These are phyloP conservation scores for Kwoniella sp. DNA, from an alignment of 768 basidiomycete genomes.

Conservation along the genomic window DNA sequence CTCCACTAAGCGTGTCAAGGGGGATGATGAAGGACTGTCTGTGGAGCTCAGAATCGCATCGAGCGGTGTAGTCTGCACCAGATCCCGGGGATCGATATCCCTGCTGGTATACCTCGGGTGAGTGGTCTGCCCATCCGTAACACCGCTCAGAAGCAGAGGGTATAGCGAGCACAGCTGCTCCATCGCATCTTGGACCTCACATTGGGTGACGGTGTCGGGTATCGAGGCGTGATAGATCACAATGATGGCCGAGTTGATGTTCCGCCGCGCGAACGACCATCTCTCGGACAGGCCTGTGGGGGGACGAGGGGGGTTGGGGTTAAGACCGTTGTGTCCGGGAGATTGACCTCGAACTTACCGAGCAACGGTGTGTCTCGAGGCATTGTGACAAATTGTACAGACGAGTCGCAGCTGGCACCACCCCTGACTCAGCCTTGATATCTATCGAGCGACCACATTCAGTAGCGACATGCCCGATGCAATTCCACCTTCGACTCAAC, in stretches of 20 bases:
- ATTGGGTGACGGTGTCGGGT: not conserved
- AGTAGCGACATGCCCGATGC: too few relatives aligned
- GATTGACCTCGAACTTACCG: not conserved
- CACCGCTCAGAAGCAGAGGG: not conserved
- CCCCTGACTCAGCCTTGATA: too few relatives aligned
- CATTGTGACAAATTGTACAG: too few relatives aligned
- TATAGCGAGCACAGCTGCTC: not conserved
- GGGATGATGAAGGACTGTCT: too few relatives aligned
- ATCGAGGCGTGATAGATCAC: conserved; percentile 10
- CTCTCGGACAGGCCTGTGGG: conserved; percentile 10
- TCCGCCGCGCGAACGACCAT: conserved; percentile 10
- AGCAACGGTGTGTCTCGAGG: not conserved
- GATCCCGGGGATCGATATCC: not conserved
- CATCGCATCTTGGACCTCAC: not conserved
- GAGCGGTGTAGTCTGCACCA: conserved; percentile 1
- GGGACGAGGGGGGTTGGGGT: not conserved
- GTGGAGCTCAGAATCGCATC: not conserved
- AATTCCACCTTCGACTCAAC: too few relatives aligned
- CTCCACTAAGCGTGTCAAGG: too few relatives aligned
- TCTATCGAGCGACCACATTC: too few relatives aligned
- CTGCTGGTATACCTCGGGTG: not conserved
- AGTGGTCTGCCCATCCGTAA: not conserved
- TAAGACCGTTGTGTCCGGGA: not conserved
- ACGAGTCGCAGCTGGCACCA: too few relatives aligned
- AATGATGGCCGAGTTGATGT: conserved; percentile 8